phyloP scores from a whole-genome alignment of 179 eudicot genomes.

The Gypsophila paniculata region DNA sequence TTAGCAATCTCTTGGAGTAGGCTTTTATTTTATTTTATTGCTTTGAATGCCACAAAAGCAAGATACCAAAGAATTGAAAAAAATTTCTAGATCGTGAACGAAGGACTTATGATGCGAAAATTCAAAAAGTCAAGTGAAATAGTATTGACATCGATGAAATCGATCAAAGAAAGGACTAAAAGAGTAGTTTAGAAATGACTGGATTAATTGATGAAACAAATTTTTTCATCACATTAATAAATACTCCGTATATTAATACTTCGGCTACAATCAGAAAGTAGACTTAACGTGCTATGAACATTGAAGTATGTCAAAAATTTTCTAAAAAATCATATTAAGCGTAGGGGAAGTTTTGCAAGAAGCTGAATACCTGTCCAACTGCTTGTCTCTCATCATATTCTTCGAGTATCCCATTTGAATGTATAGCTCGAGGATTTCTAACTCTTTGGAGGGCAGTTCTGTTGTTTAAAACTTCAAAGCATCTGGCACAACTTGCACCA shows the following conservation, averaged over 20 bases:
- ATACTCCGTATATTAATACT: no score
- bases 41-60: no score
- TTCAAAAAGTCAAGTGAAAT: no score
- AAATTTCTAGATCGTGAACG: no score
- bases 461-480: slow-evolving; percentile 80
- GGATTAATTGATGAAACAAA: neutral
- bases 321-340: neutral
- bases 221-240: no score
- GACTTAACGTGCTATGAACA: no score
- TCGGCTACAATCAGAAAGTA: no score
- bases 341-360: neutral
- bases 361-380: slow-evolving; percentile 65
- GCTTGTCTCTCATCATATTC: slow-evolving; percentile 93
- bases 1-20: no score
- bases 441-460: slow-evolving; percentile 62
- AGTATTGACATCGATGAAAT: neutral
- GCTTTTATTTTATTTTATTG: no score
- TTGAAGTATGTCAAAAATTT: neutral
- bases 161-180: neutral
- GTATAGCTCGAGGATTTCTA: slow-evolving; percentile 88
- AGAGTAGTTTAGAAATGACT: neutral
- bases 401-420: slow-evolving; percentile 62
- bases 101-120: no score
- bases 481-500: slow-evolving; percentile 95
- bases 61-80: no score